Conservation (phyloP, 108 stramenopile species). For the Schizochytrium sp. region DNA sequence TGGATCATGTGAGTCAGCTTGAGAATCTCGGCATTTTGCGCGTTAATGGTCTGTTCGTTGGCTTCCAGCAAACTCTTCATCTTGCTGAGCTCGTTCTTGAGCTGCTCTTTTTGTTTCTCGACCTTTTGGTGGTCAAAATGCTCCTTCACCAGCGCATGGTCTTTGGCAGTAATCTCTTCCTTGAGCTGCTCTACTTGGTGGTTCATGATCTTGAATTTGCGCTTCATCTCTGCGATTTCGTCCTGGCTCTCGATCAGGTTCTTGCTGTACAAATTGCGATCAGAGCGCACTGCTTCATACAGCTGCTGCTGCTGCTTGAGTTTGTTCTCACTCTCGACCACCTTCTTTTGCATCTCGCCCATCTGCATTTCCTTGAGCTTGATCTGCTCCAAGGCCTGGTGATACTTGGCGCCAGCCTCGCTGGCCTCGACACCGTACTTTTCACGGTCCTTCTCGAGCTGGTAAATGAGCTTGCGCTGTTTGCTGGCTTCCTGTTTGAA, state of each 20-base stretch:
- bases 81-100: conserved; percentile 42
- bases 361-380: conserved; percentile 51
- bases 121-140: conserved; percentile 61
- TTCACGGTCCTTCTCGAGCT: conserved; percentile 65
- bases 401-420: conserved; percentile 44
- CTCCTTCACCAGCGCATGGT: conserved; percentile 65
- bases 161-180: conserved; percentile 55
- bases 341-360: conserved; percentile 40
- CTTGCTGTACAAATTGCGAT: conserved; percentile 60
- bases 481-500: conserved; percentile 39
- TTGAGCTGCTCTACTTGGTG: conserved; percentile 66
- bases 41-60: conserved; percentile 55
- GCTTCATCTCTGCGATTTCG: conserved; percentile 62
- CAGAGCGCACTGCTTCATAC: conserved; percentile 55
- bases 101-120: conserved; percentile 30
- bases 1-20: conserved; percentile 55
- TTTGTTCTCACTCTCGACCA: conserved; percentile 47
- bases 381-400: conserved; percentile 55
- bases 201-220: conserved; percentile 59
- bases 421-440: conserved; percentile 55
- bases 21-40: conserved; percentile 47
- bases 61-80: conserved; percentile 41
- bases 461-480: conserved; percentile 44
- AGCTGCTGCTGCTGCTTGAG: conserved; percentile 66
- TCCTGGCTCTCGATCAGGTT: conserved; percentile 57